phyloP scores from a whole-genome alignment of 257 asterid genomes.

The Gentiana dahurica region DNA sequence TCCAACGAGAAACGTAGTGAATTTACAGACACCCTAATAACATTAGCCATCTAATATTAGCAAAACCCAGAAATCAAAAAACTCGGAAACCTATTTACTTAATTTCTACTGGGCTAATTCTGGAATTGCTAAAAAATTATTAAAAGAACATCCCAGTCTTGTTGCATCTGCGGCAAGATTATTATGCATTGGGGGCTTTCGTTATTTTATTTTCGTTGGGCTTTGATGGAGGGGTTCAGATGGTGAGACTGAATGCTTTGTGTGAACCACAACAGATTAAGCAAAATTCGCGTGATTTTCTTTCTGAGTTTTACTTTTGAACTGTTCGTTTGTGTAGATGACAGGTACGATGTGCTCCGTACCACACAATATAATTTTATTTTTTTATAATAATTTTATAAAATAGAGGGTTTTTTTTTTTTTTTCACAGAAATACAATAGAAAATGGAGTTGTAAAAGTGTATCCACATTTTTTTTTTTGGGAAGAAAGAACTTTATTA shows the following conservation, averaged over 20 bases:
- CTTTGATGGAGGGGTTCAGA: background rate
- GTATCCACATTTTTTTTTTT: too few relatives aligned
- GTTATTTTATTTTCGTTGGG: too few relatives aligned
- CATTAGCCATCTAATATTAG: constrained; percentile 54
- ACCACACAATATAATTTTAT: too few relatives aligned
- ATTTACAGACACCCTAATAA: constrained; percentile 30
- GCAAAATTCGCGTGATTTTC: background rate
- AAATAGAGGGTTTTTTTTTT: background rate
- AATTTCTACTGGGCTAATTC: background rate
- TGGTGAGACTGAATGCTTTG: constrained; percentile 8
- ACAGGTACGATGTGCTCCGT: too few relatives aligned
- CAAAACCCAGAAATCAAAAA: background rate
- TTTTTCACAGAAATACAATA: background rate
- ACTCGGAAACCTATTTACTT: background rate
- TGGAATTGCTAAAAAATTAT: background rate
- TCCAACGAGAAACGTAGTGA: constrained; percentile 37
- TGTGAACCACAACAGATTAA: constrained; percentile 27
- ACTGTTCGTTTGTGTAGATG: too few relatives aligned
- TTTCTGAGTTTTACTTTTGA: too few relatives aligned
- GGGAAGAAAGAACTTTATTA: too few relatives aligned
- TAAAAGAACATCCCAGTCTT: background rate
- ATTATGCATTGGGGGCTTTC: constrained; percentile 4
- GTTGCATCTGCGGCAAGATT: constrained; percentile 6
- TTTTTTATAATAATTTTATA: background rate
- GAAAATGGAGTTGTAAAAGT: too few relatives aligned